Conservation (phyloP, 768 basidiomycete genomes). For the Lentinus brumalis region DNA sequence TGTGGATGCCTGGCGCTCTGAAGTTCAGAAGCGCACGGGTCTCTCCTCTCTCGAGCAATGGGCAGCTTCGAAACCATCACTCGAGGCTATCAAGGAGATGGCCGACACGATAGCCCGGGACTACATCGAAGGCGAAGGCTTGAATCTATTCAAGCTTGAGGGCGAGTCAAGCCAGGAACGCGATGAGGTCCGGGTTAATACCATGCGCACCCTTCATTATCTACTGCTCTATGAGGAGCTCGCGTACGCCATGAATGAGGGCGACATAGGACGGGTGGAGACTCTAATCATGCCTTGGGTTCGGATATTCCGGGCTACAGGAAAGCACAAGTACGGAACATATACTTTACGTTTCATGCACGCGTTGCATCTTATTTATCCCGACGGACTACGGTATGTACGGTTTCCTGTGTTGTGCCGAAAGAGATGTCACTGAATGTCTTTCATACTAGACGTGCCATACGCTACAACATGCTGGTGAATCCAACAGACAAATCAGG, state of each 20-base stretch:
- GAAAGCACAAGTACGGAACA: conserved; percentile 35
- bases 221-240: conserved; percentile 45
- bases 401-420: not conserved
- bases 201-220: conserved; percentile 33
- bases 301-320: conserved; percentile 29
- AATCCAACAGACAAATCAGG: conserved; percentile 39
- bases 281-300: conserved; percentile 31
- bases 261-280: conserved; percentile 38
- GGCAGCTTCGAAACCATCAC: conserved; percentile 33
- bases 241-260: conserved; percentile 29
- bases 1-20: conserved; percentile 32
- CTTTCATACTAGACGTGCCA: conserved; percentile 11
- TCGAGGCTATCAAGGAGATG: conserved; percentile 27
- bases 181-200: conserved; percentile 40
- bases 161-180: conserved; percentile 5
- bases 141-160: not conserved
- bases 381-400: conserved; percentile 13
- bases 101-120: conserved; percentile 8
- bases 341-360: conserved; percentile 28
- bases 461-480: conserved; percentile 27
- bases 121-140: conserved; percentile 21
- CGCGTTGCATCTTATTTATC: conserved; percentile 27
- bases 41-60: conserved; percentile 30
- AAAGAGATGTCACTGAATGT: not conserved
- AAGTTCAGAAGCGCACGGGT: conserved; percentile 14